A percentile compares a stretch with the other conserved stretches of the same genome.
Evolutionary conservation across 805 yeast genomes (phyloP).

Genomic region (Wickerhamomyces sydowiorum): DNA sequence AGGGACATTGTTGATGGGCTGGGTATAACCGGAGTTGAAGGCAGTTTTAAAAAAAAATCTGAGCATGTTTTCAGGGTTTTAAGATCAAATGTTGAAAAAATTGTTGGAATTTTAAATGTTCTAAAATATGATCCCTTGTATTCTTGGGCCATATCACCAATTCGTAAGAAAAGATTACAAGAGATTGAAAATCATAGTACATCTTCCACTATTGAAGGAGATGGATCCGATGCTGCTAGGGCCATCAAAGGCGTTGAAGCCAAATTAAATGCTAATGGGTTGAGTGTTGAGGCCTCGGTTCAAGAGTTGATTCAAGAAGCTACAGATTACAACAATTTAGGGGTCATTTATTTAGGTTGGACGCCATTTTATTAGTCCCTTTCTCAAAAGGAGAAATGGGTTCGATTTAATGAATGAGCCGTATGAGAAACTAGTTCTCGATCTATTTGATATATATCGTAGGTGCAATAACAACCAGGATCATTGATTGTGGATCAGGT

Average conservation of each 20-base stretch:
- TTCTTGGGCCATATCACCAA: constrained; percentile 83
- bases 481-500: too few species aligned
- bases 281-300: constrained; percentile 81
- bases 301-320: constrained; percentile 80
- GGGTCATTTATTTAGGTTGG: constrained; percentile 82
- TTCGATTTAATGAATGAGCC: too few species aligned
- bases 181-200: constrained; percentile 17
- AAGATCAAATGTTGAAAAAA: constrained; percentile 58
- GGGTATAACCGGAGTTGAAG: constrained; percentile 77
- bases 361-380: constrained; percentile 56
- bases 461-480: too few species aligned
- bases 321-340: constrained; percentile 56
- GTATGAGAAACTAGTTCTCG: background rate
- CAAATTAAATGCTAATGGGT: constrained; percentile 58
- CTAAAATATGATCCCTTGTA: constrained; percentile 89
- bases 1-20: constrained; percentile 85
- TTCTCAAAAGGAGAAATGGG: too few species aligned
- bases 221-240: constrained; percentile 58
- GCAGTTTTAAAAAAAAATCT: constrained; percentile 66
- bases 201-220: constrained; percentile 8
- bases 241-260: constrained; percentile 70
- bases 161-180: constrained; percentile 51
- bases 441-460: background rate
- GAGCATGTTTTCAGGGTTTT: constrained; percentile 69
- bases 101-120: constrained; percentile 78